A percentile compares a stretch with the other conserved stretches of the same genome.
These are phyloP conservation scores for Albizia julibrissin DNA, from an alignment of 306 rosid species.

Conservation along the genomic window DNA sequence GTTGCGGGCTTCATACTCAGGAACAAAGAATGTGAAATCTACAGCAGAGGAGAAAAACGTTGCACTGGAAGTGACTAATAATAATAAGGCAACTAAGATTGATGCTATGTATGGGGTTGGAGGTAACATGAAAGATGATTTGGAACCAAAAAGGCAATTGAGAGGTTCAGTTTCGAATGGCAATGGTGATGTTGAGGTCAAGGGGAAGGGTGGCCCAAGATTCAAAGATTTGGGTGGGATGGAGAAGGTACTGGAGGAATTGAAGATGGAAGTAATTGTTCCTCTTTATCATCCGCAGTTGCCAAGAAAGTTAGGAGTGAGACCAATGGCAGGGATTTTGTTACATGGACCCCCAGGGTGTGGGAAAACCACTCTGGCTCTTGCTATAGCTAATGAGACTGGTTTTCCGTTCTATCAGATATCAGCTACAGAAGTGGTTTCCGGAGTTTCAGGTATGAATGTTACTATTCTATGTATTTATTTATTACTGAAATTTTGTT, in stretches of 20 bases:
- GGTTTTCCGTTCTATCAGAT: constrained; percentile 68
- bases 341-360: constrained; percentile 88
- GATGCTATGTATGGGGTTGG: constrained; percentile 32
- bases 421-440: constrained; percentile 71
- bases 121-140: constrained; percentile 25
- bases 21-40: constrained; percentile 11
- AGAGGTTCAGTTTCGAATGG: constrained; percentile 24
- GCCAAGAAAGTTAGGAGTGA: constrained; percentile 51
- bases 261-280: constrained; percentile 62
- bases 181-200: constrained; percentile 35
- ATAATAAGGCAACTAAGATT: constrained; percentile 30
- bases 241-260: constrained; percentile 55
- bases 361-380: constrained; percentile 84
- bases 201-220: constrained; percentile 54
- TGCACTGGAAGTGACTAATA: constrained; percentile 53
- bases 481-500: neutral
- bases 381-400: constrained; percentile 84
- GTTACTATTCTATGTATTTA: neutral
- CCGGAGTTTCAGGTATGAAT: constrained; percentile 69
- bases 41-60: constrained; percentile 48
- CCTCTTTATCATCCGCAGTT: constrained; percentile 60
- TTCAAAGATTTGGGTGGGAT: constrained; percentile 79
- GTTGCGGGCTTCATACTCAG: constrained; percentile 53
- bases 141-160: constrained; percentile 18
- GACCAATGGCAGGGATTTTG: constrained; percentile 66